A percentile compares a stretch with the other conserved stretches of the same genome.
These are phyloP conservation scores for Leccinum variicolor DNA, from an alignment of 768 basidiomycete genomes.

Conservation along the genomic window DNA sequence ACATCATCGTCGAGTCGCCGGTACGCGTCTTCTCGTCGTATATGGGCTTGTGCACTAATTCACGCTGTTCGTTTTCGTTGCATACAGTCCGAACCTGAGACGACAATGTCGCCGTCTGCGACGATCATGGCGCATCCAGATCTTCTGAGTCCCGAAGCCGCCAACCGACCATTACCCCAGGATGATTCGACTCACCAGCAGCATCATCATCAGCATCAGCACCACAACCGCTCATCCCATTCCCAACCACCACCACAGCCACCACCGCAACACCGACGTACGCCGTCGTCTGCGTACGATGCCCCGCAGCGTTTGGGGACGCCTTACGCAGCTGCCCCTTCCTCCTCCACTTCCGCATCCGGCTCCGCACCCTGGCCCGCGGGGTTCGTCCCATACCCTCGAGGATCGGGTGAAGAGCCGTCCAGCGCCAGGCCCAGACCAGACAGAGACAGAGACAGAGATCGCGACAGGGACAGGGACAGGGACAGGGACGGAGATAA, in stretches of 20 bases:
- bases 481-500: neutral
- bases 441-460: neutral
- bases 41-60: neutral
- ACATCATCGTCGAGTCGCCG: slow-evolving; percentile 46
- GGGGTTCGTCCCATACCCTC: slow-evolving; percentile 18
- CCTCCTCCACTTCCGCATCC: neutral
- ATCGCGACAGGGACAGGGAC: neutral
- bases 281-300: neutral
- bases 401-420: neutral
- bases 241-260: neutral
- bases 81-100: slow-evolving; percentile 39
- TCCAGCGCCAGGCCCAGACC: neutral
- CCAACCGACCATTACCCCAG: slow-evolving; percentile 26
- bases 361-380: slow-evolving; percentile 7
- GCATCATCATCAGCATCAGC: neutral
- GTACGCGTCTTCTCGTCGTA: slow-evolving; percentile 26
- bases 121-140: slow-evolving; percentile 35
- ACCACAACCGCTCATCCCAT: neutral
- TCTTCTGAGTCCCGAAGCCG: slow-evolving; percentile 43
- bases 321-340: slow-evolving; percentile 1
- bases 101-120: slow-evolving; percentile 30
- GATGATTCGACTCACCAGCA: slow-evolving; percentile 10
- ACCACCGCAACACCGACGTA: neutral
- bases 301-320: slow-evolving; percentile 9
- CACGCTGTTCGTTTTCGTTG: neutral